Evolutionary conservation across 2,329 filamentous ascomycete genomes (phyloP).

Genomic region (Aspergillus amoenus): DNA sequence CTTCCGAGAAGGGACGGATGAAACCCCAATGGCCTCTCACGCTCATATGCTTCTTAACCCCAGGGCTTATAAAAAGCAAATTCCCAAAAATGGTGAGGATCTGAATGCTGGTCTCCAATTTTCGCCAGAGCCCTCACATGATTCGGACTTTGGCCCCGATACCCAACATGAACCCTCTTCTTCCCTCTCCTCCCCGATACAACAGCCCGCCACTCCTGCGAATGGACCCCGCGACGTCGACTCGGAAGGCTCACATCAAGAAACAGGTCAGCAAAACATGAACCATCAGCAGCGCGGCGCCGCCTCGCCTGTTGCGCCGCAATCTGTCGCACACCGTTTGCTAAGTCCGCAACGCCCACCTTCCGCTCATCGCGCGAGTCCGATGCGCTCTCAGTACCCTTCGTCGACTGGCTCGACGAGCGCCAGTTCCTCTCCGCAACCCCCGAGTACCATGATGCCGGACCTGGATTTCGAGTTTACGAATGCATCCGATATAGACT

Average conservation of each 20-base stretch:
- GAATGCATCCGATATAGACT: slow-evolving; percentile 21
- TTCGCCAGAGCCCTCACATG: slow-evolving; percentile 10
- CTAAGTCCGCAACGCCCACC: slow-evolving; percentile 20
- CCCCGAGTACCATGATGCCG: slow-evolving; percentile 11
- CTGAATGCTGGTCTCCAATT: slow-evolving; percentile 8
- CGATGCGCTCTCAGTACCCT: slow-evolving; percentile 15
- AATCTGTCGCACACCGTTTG: slow-evolving; percentile 21
- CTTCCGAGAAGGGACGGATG: slow-evolving; percentile 11
- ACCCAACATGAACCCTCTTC: slow-evolving; percentile 13
- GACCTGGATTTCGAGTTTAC: slow-evolving; percentile 31
- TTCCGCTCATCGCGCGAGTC: neutral
- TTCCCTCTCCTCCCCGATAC: slow-evolving; percentile 13
- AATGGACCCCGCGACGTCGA: slow-evolving; percentile 17
- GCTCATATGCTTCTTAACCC: slow-evolving; percentile 47
- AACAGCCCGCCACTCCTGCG: slow-evolving; percentile 14
- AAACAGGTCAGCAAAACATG: slow-evolving; percentile 21
- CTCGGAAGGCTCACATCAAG: slow-evolving; percentile 26
- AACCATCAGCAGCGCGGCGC: slow-evolving; percentile 14
- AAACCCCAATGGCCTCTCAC: slow-evolving; percentile 35
- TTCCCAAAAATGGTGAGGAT: slow-evolving; percentile 35
- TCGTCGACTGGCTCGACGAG: slow-evolving; percentile 15
- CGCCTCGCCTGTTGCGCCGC: slow-evolving; percentile 21
- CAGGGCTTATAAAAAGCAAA: slow-evolving; percentile 37
- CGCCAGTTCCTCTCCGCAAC: slow-evolving; percentile 12
- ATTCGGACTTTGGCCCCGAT: slow-evolving; percentile 2